Conservation (phyloP, 129 eudicot species). For the Flaveria trinervia region DNA sequence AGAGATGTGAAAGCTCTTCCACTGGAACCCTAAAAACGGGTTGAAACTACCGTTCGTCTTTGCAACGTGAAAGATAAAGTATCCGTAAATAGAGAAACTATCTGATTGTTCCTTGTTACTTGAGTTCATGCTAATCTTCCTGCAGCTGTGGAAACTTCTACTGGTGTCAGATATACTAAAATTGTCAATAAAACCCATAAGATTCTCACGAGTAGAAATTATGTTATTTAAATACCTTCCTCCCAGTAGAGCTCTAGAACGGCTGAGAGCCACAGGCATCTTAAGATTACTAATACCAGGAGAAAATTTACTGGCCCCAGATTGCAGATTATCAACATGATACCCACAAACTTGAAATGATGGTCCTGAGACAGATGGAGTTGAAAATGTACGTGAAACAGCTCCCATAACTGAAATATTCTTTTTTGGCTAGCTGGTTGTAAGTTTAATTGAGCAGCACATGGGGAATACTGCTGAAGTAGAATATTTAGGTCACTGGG, state of each 20-base stretch:
- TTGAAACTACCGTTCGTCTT: constrained; percentile 45
- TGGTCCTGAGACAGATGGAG: constrained; percentile 87
- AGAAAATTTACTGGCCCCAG: constrained; percentile 40
- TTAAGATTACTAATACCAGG: constrained; percentile 31
- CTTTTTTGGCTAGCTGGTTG: constrained; percentile 50
- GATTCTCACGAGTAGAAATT: constrained; percentile 24
- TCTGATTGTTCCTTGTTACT: constrained; percentile 54
- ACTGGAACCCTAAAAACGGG: constrained; percentile 44
- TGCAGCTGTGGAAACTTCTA: constrained; percentile 49
- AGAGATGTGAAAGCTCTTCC: constrained; percentile 51
- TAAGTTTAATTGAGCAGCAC: constrained; percentile 57
- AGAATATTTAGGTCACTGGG: constrained; percentile 44
- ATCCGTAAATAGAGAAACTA: constrained; percentile 48
- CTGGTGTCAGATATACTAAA: constrained; percentile 31
- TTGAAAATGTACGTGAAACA: constrained; percentile 68
- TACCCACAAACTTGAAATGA: constrained; percentile 71
- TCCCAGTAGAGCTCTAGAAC: constrained; percentile 47
- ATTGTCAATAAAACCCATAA: constrained; percentile 30
- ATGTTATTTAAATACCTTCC: constrained; percentile 41
- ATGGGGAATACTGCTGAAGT: constrained; percentile 50
- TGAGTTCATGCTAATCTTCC: constrained; percentile 64
- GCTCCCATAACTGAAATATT: constrained; percentile 74
- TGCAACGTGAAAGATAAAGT: constrained; percentile 55
- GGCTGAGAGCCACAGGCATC: constrained; percentile 53
- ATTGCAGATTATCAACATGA: constrained; percentile 53